Evolutionary conservation across 2,329 filamentous ascomycete genomes (phyloP).

Genomic region (Penicillium capsulatum): DNA sequence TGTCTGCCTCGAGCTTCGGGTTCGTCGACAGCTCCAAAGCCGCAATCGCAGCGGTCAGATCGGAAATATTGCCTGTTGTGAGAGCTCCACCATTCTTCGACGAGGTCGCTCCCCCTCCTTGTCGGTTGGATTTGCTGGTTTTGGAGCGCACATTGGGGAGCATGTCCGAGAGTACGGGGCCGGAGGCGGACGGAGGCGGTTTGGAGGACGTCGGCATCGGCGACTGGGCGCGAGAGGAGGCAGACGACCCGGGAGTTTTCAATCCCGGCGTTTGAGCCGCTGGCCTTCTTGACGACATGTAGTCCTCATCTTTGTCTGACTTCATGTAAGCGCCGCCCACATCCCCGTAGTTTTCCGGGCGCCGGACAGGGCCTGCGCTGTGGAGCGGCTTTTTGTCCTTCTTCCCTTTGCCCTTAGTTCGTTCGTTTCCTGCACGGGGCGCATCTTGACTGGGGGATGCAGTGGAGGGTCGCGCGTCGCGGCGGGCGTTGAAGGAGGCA

Average conservation of each 20-base stretch:
- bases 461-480: conserved; percentile 34
- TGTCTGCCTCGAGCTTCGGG: conserved; percentile 61
- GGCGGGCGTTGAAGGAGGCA: conserved; percentile 67
- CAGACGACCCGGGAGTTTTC: conserved; percentile 40
- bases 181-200: conserved; percentile 64
- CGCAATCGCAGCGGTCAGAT: conserved; percentile 74
- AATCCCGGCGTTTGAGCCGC: conserved; percentile 32
- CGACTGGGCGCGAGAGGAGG: conserved; percentile 44
- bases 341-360: conserved; percentile 61
- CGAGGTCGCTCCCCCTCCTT: conserved; percentile 70
- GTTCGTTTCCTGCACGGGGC: conserved; percentile 7
- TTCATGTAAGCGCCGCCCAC: conserved; percentile 71
- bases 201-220: conserved; percentile 38
- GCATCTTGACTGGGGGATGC: conserved; percentile 6
- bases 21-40: conserved; percentile 90
- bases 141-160: conserved; percentile 58
- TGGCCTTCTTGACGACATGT: conserved; percentile 54
- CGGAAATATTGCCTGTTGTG: conserved; percentile 49
- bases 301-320: conserved; percentile 65
- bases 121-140: conserved; percentile 63
- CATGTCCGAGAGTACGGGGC: conserved; percentile 75
- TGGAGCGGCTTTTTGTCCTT: conserved; percentile 62
- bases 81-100: conserved; percentile 46
- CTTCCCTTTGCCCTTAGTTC: conserved; percentile 39
- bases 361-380: conserved; percentile 57